Percentiles rank a stretch among this genome's conserved stretches.
phyloP scores from a whole-genome alignment of 345 rosid species.

The Turritis glabra region DNA sequence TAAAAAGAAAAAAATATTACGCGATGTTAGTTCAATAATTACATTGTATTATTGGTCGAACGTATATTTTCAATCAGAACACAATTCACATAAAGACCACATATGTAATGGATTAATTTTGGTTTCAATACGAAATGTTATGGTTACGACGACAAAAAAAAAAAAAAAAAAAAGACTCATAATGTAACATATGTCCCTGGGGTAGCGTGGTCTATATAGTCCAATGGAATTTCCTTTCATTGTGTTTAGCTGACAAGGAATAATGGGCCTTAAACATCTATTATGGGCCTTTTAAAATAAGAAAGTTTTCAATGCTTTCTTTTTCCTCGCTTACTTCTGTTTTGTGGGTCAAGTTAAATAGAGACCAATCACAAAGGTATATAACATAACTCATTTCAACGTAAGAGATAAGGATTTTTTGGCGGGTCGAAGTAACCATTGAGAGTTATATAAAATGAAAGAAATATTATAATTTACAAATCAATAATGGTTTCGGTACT shows the following conservation, averaged over 20 bases:
- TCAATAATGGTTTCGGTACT: not conserved
- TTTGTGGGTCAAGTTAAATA: not conserved
- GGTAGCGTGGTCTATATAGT: conserved; percentile 11
- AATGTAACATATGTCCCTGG: not conserved
- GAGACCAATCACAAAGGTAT: not conserved
- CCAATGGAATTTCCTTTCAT: not conserved
- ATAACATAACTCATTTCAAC: conserved; percentile 1
- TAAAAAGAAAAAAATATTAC: too few relatives aligned
- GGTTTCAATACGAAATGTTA: not conserved
- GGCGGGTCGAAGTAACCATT: not conserved
- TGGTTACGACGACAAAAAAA: not conserved
- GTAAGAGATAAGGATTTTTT: not conserved
- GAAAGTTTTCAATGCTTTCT: not conserved
- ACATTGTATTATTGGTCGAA: too few relatives aligned
- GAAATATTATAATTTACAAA: not conserved
- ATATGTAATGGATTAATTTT: not conserved
- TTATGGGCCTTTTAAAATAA: not conserved
- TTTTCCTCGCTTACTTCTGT: not conserved
- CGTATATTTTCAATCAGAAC: not conserved
- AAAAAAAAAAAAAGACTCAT: not conserved
- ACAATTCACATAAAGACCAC: not conserved
- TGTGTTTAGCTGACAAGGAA: not conserved
- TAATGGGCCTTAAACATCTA: conserved; percentile 12
- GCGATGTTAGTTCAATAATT: too few relatives aligned
- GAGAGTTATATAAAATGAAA: not conserved